A percentile compares a stretch with the other conserved stretches of the same genome.
phyloP scores from a whole-genome alignment of 768 basidiomycete genomes.

The Naganishia friedmannii region DNA sequence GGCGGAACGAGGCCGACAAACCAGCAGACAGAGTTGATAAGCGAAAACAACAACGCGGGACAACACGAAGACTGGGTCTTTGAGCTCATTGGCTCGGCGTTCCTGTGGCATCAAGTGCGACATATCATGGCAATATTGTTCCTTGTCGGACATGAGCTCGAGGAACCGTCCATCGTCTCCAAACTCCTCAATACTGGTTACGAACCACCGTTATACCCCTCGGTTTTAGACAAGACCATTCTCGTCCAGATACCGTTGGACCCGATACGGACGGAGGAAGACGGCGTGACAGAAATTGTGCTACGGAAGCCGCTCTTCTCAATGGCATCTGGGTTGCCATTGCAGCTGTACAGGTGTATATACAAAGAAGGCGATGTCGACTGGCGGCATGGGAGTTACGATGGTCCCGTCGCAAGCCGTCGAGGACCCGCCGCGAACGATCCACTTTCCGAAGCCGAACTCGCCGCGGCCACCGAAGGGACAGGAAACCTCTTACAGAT shows the following conservation, averaged over 20 bases:
- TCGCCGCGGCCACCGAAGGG: conserved; percentile 31
- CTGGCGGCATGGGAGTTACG: conserved; percentile 67
- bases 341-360: conserved; percentile 86
- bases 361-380: conserved; percentile 65
- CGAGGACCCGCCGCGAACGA: conserved; percentile 32
- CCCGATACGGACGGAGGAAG: not conserved
- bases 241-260: conserved; percentile 14
- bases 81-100: conserved; percentile 81
- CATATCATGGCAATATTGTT: conserved; percentile 91
- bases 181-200: conserved; percentile 69
- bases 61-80: conserved; percentile 62
- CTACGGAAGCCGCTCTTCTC: conserved; percentile 75
- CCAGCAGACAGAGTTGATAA: not conserved
- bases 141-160: conserved; percentile 77
- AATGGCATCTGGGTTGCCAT: conserved; percentile 87
- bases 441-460: conserved; percentile 19
- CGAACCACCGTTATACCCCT: conserved; percentile 47
- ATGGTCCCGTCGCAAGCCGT: conserved; percentile 40
- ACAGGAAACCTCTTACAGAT: conserved; percentile 37
- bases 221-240: conserved; percentile 52
- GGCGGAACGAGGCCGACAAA: not conserved
- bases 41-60: not conserved
- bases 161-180: conserved; percentile 66
- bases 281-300: conserved; percentile 16
- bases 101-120: conserved; percentile 92